Evolutionary conservation across 169 alveolate genomes (phyloP).

Genomic region (Plasmodium sp.): DNA sequence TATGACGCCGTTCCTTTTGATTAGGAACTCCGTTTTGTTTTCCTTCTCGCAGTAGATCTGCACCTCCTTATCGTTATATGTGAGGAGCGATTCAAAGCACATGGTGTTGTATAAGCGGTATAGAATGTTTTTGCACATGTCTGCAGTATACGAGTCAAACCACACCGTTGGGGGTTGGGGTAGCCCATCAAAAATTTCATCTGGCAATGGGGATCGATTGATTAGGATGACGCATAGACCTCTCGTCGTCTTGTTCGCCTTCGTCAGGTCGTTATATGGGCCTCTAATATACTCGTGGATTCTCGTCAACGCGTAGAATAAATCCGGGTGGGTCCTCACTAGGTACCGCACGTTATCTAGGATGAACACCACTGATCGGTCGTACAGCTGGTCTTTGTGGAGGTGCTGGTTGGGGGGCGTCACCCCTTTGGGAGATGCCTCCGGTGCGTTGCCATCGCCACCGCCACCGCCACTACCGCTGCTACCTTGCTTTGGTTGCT

Average conservation of each 20-base stretch:
- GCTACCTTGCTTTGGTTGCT: not conserved
- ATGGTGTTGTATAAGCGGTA: constrained; percentile 43
- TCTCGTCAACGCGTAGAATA: constrained; percentile 72
- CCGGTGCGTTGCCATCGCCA: not conserved
- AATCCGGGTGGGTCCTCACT: constrained; percentile 74
- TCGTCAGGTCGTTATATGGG: constrained; percentile 69
- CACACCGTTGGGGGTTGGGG: constrained; percentile 76
- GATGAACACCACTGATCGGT: constrained; percentile 68
- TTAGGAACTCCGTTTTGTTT: constrained; percentile 51
- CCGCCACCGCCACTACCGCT: too few species aligned
- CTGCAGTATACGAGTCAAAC: constrained; percentile 73
- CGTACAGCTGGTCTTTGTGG: constrained; percentile 53
- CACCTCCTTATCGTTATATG: constrained; percentile 60
- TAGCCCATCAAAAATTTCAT: constrained; percentile 69
- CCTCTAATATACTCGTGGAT: constrained; percentile 75
- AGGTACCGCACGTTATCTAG: constrained; percentile 63
- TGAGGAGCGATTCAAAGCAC: constrained; percentile 69
- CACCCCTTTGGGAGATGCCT: not conserved
- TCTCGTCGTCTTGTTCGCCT: constrained; percentile 68
- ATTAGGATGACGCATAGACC: constrained; percentile 62
- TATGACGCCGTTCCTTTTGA: constrained; percentile 43
- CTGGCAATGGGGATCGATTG: constrained; percentile 74
- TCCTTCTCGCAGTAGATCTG: constrained; percentile 29
- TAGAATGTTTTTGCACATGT: constrained; percentile 71
- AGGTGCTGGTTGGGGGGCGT: not conserved